These are phyloP conservation scores for Boletus smithii DNA, from an alignment of 1,284 basidiomycete species.

Conservation along the genomic window DNA sequence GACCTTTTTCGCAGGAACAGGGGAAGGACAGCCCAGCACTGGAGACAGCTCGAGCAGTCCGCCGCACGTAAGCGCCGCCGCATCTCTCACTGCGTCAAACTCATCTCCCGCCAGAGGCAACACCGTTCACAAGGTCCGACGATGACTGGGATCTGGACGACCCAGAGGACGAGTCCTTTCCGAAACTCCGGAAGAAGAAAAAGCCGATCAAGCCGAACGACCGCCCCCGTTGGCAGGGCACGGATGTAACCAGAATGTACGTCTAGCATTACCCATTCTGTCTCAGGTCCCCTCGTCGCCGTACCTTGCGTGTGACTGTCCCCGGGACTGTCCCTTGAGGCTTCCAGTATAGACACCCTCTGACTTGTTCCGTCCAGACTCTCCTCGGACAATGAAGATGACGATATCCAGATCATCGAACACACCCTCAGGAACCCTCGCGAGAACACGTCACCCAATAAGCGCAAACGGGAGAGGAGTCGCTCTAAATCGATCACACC, in stretches of 20 bases:
- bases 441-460: conserved; percentile 22
- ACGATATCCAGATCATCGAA: conserved; percentile 40
- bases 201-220: conserved; percentile 33
- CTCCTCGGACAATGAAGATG: conserved; percentile 49
- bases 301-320: too few relatives aligned
- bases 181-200: conserved; percentile 39
- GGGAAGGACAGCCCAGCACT: conserved; percentile 48
- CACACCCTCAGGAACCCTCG: conserved; percentile 24
- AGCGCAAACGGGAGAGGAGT: conserved; percentile 49
- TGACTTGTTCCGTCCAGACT: conserved; percentile 25
- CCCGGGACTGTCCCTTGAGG: too few relatives aligned
- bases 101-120: conserved; percentile 25
- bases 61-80: conserved; percentile 44
- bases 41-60: conserved; percentile 54
- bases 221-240: conserved; percentile 39
- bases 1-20: conserved; percentile 63
- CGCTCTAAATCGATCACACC: conserved; percentile 71
- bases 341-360: too few relatives aligned
- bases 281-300: not conserved
- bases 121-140: conserved; percentile 16
- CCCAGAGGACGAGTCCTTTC: conserved; percentile 25
- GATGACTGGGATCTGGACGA: conserved; percentile 28
- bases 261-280: too few relatives aligned
- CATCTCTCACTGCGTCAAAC: not conserved
- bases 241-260: conserved; percentile 26